A percentile compares a stretch with the other conserved stretches of the same genome.
Conservation (phyloP, 805 yeast genomes). For the Ogataea salicorniae region DNA sequence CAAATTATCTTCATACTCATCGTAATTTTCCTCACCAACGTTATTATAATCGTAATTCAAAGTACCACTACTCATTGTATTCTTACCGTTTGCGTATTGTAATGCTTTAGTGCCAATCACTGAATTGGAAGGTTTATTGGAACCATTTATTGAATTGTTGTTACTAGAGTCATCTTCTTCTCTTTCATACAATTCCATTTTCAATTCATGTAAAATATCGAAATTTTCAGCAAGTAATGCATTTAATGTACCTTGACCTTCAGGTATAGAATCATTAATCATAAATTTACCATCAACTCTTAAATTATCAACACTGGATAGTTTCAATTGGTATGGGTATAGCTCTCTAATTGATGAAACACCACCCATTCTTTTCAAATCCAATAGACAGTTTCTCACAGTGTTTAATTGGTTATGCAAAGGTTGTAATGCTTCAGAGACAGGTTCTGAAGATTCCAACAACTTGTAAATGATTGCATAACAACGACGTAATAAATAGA, state of each 20-base stretch:
- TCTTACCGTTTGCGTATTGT: conserved; percentile 13
- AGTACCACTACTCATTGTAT: neutral
- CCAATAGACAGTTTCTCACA: conserved; percentile 82
- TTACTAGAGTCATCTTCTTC: conserved; percentile 28
- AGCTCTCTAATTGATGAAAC: conserved; percentile 81
- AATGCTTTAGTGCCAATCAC: conserved; percentile 35
- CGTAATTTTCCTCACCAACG: conserved; percentile 25
- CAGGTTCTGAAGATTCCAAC: conserved; percentile 90
- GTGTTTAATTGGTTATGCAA: conserved; percentile 91
- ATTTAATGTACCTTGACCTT: conserved; percentile 95
- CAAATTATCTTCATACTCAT: conserved; percentile 25
- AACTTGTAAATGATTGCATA: conserved; percentile 86
- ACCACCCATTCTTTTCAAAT: conserved; percentile 90
- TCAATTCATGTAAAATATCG: conserved; percentile 86
- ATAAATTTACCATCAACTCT: conserved; percentile 90
- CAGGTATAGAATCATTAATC: conserved; percentile 86
- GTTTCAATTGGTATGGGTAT: conserved; percentile 93
- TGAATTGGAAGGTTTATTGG: conserved; percentile 22
- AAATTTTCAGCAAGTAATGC: conserved; percentile 91
- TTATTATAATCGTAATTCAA: conserved; percentile 32
- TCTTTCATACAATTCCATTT: conserved; percentile 73
- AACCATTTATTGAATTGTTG: conserved; percentile 5
- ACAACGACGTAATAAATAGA: conserved; percentile 83
- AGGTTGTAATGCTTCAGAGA: conserved; percentile 88
- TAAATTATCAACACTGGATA: conserved; percentile 82